These are phyloP conservation scores for Corynespora cassiicola DNA, from an alignment of 2,329 filamentous ascomycete species.

Conservation along the genomic window DNA sequence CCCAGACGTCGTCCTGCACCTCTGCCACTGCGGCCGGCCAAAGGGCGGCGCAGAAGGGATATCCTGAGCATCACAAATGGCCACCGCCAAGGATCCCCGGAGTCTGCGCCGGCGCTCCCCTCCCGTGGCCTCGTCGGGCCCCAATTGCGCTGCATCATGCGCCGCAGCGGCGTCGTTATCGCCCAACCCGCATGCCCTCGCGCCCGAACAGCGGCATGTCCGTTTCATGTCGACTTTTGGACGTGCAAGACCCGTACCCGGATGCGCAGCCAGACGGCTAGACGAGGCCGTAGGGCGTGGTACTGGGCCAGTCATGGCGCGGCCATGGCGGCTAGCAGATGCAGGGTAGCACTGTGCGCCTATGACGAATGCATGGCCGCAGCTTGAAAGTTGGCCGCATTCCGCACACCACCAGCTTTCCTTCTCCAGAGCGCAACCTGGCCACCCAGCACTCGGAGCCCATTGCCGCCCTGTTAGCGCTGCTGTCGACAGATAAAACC, in stretches of 20 bases:
- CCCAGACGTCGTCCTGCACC: constrained; percentile 13
- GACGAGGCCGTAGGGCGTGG: no score
- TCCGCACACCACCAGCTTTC: constrained; percentile 19
- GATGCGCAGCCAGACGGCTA: no score
- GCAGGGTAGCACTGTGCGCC: constrained; percentile 20
- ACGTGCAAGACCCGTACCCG: no score
- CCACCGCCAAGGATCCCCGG: constrained; percentile 8
- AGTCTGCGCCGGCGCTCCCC: not conserved
- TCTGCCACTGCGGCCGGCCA: constrained; percentile 19
- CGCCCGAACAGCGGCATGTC: no score
- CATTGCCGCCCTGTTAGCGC: no score
- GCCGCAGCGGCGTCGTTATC: no score
- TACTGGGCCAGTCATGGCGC: constrained; percentile 17
- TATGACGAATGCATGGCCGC: constrained; percentile 34
- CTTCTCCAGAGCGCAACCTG: constrained; percentile 11
- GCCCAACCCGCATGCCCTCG: no score
- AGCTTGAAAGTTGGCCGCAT: constrained; percentile 30
- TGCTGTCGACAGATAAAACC: no score
- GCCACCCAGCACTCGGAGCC: constrained; percentile 21
- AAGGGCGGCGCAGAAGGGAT: constrained; percentile 23
- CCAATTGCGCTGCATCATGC: constrained; percentile 9
- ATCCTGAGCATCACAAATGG: constrained; percentile 17
- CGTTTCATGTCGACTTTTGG: no score
- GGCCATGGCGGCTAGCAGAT: constrained; percentile 2
- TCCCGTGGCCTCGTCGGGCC: constrained; percentile 5